Conservation (phyloP, 169 alveolate genomes). For the Miamiensis avidus region DNA sequence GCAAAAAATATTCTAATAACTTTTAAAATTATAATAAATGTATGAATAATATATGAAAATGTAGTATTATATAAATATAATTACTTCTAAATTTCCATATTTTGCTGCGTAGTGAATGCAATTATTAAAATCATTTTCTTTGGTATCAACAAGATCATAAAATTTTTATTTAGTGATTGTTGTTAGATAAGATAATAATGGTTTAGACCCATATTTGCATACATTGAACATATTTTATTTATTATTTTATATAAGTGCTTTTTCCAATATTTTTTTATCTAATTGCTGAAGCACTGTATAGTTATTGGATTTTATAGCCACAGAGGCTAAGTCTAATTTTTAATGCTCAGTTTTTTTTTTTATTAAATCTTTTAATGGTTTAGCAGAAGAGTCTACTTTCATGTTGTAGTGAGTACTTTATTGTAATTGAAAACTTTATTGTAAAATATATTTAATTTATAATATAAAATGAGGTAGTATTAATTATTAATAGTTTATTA, state of each 20-base stretch:
- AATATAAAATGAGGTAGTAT: no score
- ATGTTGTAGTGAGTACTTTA: not conserved
- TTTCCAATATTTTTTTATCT: not conserved
- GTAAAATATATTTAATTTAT: no score
- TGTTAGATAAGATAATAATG: no score
- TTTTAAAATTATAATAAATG: no score
- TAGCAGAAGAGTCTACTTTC: not conserved
- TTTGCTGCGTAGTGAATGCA: not conserved
- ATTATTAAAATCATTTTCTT: not conserved
- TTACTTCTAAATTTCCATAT: not conserved
- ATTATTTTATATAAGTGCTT: no score
- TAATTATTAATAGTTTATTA: no score
- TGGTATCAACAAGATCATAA: not conserved
- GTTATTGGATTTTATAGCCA: not conserved
- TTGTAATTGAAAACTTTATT: no score
- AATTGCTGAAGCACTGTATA: not conserved
- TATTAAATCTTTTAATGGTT: not conserved
- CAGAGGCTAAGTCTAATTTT: no score
- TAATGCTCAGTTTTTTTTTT: no score
- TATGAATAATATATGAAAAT: no score
- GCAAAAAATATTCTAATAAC: not conserved
- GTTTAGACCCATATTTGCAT: not conserved
- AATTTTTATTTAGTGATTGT: no score
- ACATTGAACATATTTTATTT: not conserved
- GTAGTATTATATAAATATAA: no score